phyloP scores from a whole-genome alignment of 768 basidiomycete species.

The Cystobasidium ongulense region DNA sequence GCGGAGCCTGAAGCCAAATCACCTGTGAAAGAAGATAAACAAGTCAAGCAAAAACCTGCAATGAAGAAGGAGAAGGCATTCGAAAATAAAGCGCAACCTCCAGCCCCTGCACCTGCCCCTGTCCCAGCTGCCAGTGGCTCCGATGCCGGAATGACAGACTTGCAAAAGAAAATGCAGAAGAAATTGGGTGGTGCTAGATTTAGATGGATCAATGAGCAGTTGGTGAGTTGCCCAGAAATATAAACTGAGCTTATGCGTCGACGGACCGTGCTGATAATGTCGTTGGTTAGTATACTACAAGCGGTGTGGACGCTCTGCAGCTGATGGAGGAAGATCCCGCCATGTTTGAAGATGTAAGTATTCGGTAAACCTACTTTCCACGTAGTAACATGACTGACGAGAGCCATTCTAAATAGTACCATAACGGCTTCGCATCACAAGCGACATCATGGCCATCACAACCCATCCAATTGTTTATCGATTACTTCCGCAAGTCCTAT shows the following conservation, averaged over 20 bases:
- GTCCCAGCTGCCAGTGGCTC: background rate
- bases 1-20: background rate
- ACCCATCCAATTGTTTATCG: slow-evolving; percentile 75
- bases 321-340: slow-evolving; percentile 78
- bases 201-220: slow-evolving; percentile 81
- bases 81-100: background rate
- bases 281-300: slow-evolving; percentile 59
- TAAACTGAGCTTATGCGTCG: background rate
- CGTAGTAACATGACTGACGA: background rate
- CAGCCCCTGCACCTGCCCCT: background rate
- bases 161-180: slow-evolving; percentile 70
- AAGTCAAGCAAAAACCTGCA: background rate
- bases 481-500: slow-evolving; percentile 46
- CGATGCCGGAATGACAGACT: slow-evolving; percentile 51
- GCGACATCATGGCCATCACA: slow-evolving; percentile 89
- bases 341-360: slow-evolving; percentile 70
- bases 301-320: slow-evolving; percentile 61
- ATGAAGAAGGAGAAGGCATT: background rate
- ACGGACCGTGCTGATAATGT: background rate
- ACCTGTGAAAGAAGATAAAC: background rate
- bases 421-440: slow-evolving; percentile 80
- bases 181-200: slow-evolving; percentile 42
- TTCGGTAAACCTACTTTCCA: background rate
- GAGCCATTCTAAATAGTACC: slow-evolving; percentile 58
- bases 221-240: slow-evolving; percentile 44